Evolutionary conservation across 2,329 filamentous ascomycete species (phyloP).

Genomic region (Pseudonectria buxi): DNA sequence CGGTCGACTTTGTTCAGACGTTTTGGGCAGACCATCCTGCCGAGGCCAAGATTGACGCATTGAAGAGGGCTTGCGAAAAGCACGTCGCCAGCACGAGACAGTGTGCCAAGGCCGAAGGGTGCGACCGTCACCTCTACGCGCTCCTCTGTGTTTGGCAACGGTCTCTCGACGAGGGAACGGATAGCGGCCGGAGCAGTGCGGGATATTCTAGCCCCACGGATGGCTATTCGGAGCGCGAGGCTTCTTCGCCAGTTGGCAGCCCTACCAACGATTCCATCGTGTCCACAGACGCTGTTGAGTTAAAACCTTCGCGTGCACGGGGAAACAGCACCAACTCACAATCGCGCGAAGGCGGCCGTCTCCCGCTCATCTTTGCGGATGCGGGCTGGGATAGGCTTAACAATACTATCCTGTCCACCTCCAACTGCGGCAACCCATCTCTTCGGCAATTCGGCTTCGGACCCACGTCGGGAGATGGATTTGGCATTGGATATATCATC

Average conservation of each 20-base stretch:
- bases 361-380: conserved; percentile 82
- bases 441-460: conserved; percentile 96
- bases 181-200: conserved; percentile 48
- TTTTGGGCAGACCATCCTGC: conserved; percentile 92
- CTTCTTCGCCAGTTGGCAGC: conserved; percentile 42
- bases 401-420: conserved; percentile 88
- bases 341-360: conserved; percentile 38
- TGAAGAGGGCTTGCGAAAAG: conserved; percentile 75
- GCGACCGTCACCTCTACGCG: conserved; percentile 89
- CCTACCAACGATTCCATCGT: conserved; percentile 45
- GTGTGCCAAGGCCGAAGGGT: conserved; percentile 84
- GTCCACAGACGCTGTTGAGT: conserved; percentile 23
- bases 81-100: conserved; percentile 75
- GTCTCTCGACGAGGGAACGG: conserved; percentile 61
- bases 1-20: conserved; percentile 79
- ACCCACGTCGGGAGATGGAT: conserved; percentile 86
- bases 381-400: conserved; percentile 91
- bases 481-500: conserved; percentile 98
- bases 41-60: conserved; percentile 75
- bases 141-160: conserved; percentile 94
- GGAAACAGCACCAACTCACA: conserved; percentile 50
- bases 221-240: conserved; percentile 40
- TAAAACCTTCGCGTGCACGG: conserved; percentile 37
- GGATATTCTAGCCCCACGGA: conserved; percentile 58
- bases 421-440: conserved; percentile 96